Evolutionary conservation across 176 grass and related monocot species (phyloP).

Genomic region (Typha latifolia): DNA sequence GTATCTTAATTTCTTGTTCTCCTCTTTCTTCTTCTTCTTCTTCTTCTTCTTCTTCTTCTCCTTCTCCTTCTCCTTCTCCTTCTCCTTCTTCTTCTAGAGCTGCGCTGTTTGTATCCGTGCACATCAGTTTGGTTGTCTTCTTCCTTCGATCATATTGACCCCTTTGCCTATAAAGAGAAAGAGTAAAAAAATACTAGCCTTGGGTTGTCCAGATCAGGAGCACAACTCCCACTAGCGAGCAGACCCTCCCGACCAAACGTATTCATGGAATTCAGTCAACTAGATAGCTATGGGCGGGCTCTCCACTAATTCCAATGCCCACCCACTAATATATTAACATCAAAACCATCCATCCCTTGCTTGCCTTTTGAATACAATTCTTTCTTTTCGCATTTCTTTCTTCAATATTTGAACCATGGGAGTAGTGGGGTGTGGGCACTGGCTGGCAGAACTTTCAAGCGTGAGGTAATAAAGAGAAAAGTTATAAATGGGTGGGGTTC

Average conservation of each 20-base stretch:
- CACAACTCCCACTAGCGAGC: too few species aligned
- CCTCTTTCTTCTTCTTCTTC: background rate
- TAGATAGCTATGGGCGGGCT: too few species aligned
- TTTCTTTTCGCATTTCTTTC: background rate
- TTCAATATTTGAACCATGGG: background rate
- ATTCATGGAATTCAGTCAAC: too few species aligned
- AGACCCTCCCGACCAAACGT: too few species aligned
- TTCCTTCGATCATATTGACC: constrained; percentile 1
- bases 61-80: background rate
- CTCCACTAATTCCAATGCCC: too few species aligned
- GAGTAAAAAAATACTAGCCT: too few species aligned
- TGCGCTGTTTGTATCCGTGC: background rate
- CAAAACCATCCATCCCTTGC: too few species aligned
- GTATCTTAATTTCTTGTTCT: background rate
- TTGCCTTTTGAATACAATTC: background rate
- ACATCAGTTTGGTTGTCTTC: constrained; percentile 1
- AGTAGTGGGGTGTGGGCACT: background rate
- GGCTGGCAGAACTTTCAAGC: background rate
- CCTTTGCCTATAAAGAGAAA: background rate
- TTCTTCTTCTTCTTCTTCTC: background rate
- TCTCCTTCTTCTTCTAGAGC: background rate
- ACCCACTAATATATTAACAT: too few species aligned
- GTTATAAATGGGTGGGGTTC: background rate
- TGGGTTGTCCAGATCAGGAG: too few species aligned
- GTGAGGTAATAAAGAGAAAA: background rate